Evolutionary conservation across 768 basidiomycete species (phyloP).

Genomic region (Pilatotrama ljubarskyi): DNA sequence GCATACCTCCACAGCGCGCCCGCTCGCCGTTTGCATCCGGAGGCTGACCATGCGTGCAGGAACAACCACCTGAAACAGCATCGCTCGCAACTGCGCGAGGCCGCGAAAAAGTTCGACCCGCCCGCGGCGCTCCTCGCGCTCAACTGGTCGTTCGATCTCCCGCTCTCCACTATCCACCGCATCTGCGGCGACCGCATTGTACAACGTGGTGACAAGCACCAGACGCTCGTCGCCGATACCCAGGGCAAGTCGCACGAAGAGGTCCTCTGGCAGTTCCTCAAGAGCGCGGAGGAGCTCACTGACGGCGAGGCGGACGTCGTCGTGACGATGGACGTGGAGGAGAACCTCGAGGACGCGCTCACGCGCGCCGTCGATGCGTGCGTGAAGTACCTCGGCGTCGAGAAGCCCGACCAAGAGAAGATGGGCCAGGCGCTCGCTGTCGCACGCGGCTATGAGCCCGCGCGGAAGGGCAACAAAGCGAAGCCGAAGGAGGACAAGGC

Average conservation of each 20-base stretch:
- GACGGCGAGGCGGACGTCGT: constrained; percentile 63
- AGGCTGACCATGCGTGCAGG: constrained; percentile 36
- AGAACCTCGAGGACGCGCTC: constrained; percentile 55
- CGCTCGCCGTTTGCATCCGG: background rate
- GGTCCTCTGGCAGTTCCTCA: constrained; percentile 82
- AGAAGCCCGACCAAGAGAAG: constrained; percentile 52
- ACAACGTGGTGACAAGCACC: constrained; percentile 80
- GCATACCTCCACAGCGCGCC: constrained; percentile 28
- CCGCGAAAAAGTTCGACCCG: constrained; percentile 42
- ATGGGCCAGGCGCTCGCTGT: constrained; percentile 52
- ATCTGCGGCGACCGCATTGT: constrained; percentile 78
- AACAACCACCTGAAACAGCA: constrained; percentile 91
- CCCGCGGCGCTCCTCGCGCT: constrained; percentile 79
- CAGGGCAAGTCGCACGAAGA: constrained; percentile 63
- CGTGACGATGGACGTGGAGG: constrained; percentile 66
- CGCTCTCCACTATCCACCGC: constrained; percentile 64
- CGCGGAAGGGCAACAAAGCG: constrained; percentile 32
- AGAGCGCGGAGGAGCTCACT: constrained; percentile 58
- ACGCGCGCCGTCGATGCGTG: constrained; percentile 59
- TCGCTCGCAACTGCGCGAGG: constrained; percentile 66
- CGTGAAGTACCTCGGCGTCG: constrained; percentile 52
- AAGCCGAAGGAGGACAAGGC: constrained; percentile 36
- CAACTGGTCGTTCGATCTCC: constrained; percentile 65
- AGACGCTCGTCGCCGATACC: constrained; percentile 67
- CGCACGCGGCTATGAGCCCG: constrained; percentile 44